Conservation (phyloP, 495 filamentous ascomycete species). For the Jackrogersella minutella region DNA sequence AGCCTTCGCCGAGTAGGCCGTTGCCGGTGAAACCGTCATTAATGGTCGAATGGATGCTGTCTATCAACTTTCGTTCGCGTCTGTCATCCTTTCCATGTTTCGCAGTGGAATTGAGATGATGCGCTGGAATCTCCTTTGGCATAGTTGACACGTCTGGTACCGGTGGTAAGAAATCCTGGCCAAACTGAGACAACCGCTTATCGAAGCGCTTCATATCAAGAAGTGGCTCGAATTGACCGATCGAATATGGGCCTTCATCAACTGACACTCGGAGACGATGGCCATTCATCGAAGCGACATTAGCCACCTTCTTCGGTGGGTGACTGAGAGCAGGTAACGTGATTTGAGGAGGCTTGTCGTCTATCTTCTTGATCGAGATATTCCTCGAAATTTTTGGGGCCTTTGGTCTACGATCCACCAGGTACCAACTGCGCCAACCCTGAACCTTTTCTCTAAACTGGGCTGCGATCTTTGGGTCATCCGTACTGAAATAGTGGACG, state of each 20-base stretch:
- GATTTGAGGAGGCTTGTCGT: constrained; percentile 44
- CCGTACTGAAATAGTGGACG: constrained; percentile 89
- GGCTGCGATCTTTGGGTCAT: constrained; percentile 69
- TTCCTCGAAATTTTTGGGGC: constrained; percentile 31
- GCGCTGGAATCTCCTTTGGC: constrained; percentile 31
- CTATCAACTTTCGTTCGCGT: constrained; percentile 33
- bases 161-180: constrained; percentile 43
- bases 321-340: constrained; percentile 15
- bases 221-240: constrained; percentile 65
- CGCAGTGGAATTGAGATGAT: constrained; percentile 23
- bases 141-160: constrained; percentile 36
- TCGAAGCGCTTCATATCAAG: constrained; percentile 60
- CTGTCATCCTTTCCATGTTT: constrained; percentile 15
- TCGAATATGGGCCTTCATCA: constrained; percentile 57
- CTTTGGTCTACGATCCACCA: constrained; percentile 68
- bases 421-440: constrained; percentile 87
- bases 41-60: constrained; percentile 7
- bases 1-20: constrained; percentile 54
- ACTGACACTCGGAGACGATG: constrained; percentile 46
- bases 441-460: constrained; percentile 76
- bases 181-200: constrained; percentile 50
- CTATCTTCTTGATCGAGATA: constrained; percentile 40
- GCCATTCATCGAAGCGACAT: constrained; percentile 44
- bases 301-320: constrained; percentile 42
- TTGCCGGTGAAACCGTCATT: constrained; percentile 46